These are phyloP conservation scores for Nakazawaea sp. DNA, from an alignment of 805 yeast species.

Conservation along the genomic window DNA sequence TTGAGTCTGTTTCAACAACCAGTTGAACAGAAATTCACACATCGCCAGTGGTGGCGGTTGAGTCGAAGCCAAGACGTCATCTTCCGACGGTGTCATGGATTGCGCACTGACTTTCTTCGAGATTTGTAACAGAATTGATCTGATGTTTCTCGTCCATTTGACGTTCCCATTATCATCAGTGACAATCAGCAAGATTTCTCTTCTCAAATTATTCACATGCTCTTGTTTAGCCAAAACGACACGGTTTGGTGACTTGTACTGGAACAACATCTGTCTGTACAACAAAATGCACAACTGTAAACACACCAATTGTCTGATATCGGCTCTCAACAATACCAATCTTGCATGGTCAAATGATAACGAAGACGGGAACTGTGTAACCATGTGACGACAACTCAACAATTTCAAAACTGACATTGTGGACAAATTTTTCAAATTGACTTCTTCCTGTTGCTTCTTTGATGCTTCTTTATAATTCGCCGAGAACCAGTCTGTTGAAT, in stretches of 20 bases:
- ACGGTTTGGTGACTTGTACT: conserved; percentile 26
- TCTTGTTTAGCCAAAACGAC: conserved; percentile 28
- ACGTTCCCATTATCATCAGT: conserved; percentile 82
- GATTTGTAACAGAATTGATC: conserved; percentile 63
- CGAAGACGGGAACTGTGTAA: conserved; percentile 75
- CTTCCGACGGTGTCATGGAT: neutral
- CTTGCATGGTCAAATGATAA: conserved; percentile 81
- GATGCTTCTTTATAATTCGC: conserved; percentile 20
- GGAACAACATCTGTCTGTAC: conserved; percentile 57
- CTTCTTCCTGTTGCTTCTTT: conserved; percentile 12
- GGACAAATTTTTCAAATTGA: conserved; percentile 29
- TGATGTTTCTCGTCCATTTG: conserved; percentile 83
- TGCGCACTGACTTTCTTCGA: conserved; percentile 25
- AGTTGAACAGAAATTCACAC: conserved; percentile 60
- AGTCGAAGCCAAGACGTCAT: conserved; percentile 10
- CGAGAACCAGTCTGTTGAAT: conserved; percentile 63
- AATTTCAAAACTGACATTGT: conserved; percentile 53
- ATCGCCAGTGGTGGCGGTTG: conserved; percentile 31
- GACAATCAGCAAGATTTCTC: conserved; percentile 70
- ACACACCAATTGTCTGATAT: conserved; percentile 79
- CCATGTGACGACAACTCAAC: conserved; percentile 74
- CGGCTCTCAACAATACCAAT: conserved; percentile 71
- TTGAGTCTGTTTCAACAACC: conserved; percentile 83
- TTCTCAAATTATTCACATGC: conserved; percentile 45
- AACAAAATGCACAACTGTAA: conserved; percentile 65